Conservation (phyloP, 106 monocot species). For the Dioscorea zingiberensis region DNA sequence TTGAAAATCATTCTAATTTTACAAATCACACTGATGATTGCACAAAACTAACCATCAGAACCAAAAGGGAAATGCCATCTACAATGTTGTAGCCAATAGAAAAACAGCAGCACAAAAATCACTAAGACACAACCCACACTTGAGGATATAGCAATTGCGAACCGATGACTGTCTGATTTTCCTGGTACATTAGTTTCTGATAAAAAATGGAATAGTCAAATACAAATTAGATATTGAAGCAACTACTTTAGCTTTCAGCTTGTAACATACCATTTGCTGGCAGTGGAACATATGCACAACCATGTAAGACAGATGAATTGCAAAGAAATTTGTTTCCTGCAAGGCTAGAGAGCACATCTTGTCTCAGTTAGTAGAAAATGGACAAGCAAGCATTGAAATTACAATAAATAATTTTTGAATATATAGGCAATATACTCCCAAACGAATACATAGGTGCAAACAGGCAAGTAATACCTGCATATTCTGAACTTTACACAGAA, state of each 20-base stretch:
- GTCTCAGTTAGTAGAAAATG: neutral
- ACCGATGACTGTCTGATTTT: constrained; percentile 31
- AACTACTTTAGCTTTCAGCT: neutral
- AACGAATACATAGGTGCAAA: no score
- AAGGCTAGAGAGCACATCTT: constrained; percentile 40
- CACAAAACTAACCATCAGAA: constrained; percentile 32
- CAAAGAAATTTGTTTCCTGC: constrained; percentile 90
- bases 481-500: no score
- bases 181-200: constrained; percentile 35
- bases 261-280: constrained; percentile 44
- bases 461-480: no score
- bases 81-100: constrained; percentile 35
- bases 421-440: neutral
- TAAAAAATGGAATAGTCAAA: neutral
- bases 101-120: constrained; percentile 22
- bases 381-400: neutral
- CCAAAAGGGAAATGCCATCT: constrained; percentile 36
- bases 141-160: constrained; percentile 41
- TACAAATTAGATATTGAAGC: no score
- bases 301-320: constrained; percentile 51
- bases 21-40: neutral
- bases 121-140: constrained; percentile 35
- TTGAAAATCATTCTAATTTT: neutral
- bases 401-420: no score
- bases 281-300: constrained; percentile 43